Base-by-base conservation (phyloP, 805 yeast species). In the Ogataea wickerhamii region DNA sequence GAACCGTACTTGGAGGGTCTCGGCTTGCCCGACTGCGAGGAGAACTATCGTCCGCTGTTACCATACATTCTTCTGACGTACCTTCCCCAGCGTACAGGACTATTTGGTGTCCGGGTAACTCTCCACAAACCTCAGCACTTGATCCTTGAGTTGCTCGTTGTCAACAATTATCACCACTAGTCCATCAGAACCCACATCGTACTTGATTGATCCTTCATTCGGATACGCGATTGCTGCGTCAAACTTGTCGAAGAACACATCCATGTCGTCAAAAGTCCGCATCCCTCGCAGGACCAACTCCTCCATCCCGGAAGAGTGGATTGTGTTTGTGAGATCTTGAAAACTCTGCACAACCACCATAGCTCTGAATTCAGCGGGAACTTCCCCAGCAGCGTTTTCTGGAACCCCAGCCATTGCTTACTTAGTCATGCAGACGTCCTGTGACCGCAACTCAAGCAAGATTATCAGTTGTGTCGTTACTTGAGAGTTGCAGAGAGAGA, bases 101-200 rank as follows among this genome's bases (percentile, higher is more conserved):
- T n/a, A n/a, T n/a, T n/a, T n/a, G n/a, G n/a, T n/a, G n/a, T 32
- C 37, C 35, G 44, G 26, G 32, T 44, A 56, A 4, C 38, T 62
- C 41, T 71, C 76, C 20, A 76, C 64, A 53, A 71, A 75, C 32
- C 53, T 48, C 44, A 68, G 56, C 22, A 67, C 75, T 23, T 51
- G 52, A 14, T 56, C 56, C 42, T 61, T 64, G 47, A 76, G 57
- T 22, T 54, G 60, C 14, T 49, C 41, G 5, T 61, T 59, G 42
- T 71, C 74, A 23, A 73, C 79, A n/a, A 76, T 64, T 20, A 76
- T 66, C 38, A 76, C 75, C 38, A 76, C 76, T 38, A 76, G 57
- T 4, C 82, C 82, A 50, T 76, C 82, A 35, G 78, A 72, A 4
- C 81, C 80, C 2, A 75, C 80, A 44, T 76, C 81, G 48, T 76